Percentiles rank a stretch among this genome's conserved stretches.
Evolutionary conservation across 352 stramenopile species (phyloP).

Genomic region (Globisporangium camurandrum): DNA sequence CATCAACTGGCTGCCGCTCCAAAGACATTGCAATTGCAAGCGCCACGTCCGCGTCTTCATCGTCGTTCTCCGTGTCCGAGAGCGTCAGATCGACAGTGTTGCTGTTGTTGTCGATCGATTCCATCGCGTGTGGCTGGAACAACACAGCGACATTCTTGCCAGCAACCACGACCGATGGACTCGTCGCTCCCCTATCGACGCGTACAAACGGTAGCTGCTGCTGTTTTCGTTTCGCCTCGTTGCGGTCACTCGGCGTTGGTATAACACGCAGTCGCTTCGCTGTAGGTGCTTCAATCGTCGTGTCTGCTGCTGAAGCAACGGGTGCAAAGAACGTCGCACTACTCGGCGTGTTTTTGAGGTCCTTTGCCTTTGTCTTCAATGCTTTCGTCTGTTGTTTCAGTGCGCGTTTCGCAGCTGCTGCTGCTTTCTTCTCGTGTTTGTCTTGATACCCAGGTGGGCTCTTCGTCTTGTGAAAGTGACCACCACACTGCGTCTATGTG

Average conservation of each 20-base stretch:
- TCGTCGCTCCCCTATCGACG: no score
- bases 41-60: neutral
- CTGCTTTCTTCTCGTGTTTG: constrained; percentile 29
- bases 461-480: constrained; percentile 67
- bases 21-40: no score
- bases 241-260: no score
- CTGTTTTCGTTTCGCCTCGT: no score
- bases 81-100: constrained; percentile 22
- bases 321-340: constrained; percentile 26
- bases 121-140: no score
- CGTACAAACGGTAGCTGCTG: no score
- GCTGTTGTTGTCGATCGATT: no score
- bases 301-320: no score
- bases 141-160: no score
- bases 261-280: neutral
- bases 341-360: constrained; percentile 17
- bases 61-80: constrained; percentile 28
- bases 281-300: no score
- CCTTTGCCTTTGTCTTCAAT: constrained; percentile 30
- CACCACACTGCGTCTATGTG: constrained; percentile 50
- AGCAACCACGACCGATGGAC: no score
- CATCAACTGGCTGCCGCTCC: no score
- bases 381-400: constrained; percentile 21
- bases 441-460: constrained; percentile 48
- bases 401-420: constrained; percentile 15